These are phyloP conservation scores for Serpula lacrymans DNA, from an alignment of 768 basidiomycete species.

Conservation along the genomic window DNA sequence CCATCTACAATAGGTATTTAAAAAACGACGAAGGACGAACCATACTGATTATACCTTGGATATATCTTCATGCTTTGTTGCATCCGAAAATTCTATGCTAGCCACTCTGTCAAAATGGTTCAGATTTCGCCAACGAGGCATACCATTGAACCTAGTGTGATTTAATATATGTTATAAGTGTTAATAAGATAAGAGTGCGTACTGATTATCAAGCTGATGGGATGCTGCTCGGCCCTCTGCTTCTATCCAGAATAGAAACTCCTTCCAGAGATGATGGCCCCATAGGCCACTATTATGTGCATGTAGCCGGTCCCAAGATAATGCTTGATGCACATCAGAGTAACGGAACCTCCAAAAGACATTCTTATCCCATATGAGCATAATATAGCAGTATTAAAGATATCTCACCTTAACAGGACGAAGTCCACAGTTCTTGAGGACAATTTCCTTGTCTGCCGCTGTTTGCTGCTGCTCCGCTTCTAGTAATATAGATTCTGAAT, in stretches of 20 bases:
- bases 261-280: slow-evolving; percentile 27
- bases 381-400: neutral
- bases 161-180: neutral
- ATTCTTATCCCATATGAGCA: slow-evolving; percentile 26
- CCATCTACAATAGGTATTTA: slow-evolving; percentile 19
- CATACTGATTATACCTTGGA: slow-evolving; percentile 14
- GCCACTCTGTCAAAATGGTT: slow-evolving; percentile 4
- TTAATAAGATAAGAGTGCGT: slow-evolving; percentile 8
- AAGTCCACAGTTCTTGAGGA: slow-evolving; percentile 11
- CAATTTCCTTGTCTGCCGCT: slow-evolving; percentile 13
- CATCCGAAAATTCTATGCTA: slow-evolving; percentile 15
- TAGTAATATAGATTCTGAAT: slow-evolving; percentile 13
- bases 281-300: slow-evolving; percentile 29
- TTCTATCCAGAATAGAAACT: slow-evolving; percentile 19
- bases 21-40: neutral
- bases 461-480: slow-evolving; percentile 13
- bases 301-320: slow-evolving; percentile 40
- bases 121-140: slow-evolving; percentile 5
- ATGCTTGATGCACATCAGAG: slow-evolving; percentile 31
- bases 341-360: slow-evolving; percentile 33
- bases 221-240: slow-evolving; percentile 3
- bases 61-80: neutral
- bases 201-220: slow-evolving; percentile 18
- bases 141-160: slow-evolving; percentile 1
- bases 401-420: slow-evolving; percentile 12